Conservation (phyloP, 225 moss, liverwort and hornwort genomes). For the Rhytidiadelphus loreus region DNA sequence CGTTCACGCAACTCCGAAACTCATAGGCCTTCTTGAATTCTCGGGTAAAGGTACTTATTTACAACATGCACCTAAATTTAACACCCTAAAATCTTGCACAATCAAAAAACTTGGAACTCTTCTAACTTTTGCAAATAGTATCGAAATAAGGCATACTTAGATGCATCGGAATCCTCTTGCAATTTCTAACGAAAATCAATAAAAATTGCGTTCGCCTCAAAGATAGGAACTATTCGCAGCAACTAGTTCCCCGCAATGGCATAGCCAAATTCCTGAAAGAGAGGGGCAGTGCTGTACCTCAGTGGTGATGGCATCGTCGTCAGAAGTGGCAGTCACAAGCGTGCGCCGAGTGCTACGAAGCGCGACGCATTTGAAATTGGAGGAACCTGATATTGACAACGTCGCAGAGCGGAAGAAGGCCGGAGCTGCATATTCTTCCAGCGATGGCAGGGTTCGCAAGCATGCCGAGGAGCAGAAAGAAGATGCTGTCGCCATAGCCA, state of each 20-base stretch:
- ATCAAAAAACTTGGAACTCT: background rate
- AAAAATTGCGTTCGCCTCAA: background rate
- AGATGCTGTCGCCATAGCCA: background rate
- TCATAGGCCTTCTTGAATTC: background rate
- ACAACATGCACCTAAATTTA: background rate
- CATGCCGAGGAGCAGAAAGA: background rate
- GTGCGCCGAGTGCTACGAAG: background rate
- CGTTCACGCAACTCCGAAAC: background rate
- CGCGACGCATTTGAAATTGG: background rate
- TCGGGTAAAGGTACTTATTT: background rate
- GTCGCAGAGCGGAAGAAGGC: background rate
- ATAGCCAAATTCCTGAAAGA: background rate
- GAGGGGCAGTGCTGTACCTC: conserved; percentile 2
- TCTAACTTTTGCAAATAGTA: background rate
- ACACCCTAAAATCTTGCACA: background rate
- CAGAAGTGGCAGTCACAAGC: conserved; percentile 3
- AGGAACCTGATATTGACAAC: background rate
- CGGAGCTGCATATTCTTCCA: background rate
- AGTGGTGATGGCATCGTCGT: conserved; percentile 26
- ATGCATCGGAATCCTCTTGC: background rate
- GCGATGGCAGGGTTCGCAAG: background rate
- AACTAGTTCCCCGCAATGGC: background rate
- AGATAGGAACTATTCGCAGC: background rate
- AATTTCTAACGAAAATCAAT: background rate
- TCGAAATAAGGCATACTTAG: background rate